A percentile compares a stretch with the other conserved stretches of the same genome.
phyloP scores from a whole-genome alignment of 83 land plant species.

The Picea abies region DNA sequence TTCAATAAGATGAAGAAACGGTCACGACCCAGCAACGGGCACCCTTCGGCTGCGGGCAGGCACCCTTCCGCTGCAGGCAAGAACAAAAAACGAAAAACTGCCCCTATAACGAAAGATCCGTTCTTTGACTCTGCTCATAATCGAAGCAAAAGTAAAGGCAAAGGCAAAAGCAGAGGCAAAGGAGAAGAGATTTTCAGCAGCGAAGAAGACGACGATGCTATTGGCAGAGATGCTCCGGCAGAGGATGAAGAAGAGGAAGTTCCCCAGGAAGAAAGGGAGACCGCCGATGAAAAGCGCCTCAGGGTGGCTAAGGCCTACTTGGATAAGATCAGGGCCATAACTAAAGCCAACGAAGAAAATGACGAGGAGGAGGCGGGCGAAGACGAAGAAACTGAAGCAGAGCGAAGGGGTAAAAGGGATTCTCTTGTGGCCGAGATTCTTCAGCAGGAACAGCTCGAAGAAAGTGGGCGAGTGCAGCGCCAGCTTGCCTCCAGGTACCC shows the following conservation, averaged over 20 bases:
- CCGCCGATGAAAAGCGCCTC: constrained; percentile 65
- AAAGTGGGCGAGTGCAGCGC: constrained; percentile 74
- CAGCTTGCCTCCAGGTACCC: constrained; percentile 77
- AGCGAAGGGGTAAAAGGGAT: constrained; percentile 61
- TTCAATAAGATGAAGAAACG: no score
- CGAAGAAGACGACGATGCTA: constrained; percentile 20
- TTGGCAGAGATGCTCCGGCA: not conserved
- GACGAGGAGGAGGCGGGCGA: constrained; percentile 50
- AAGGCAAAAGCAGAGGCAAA: constrained; percentile 1
- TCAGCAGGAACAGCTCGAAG: constrained; percentile 89
- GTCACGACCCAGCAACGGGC: no score
- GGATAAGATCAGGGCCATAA: constrained; percentile 39
- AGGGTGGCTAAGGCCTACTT: constrained; percentile 56
- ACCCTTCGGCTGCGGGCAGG: not conserved
- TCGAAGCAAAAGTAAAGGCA: not conserved
- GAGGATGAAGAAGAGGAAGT: constrained; percentile 17
- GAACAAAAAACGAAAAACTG: not conserved
- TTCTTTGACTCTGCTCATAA: not conserved
- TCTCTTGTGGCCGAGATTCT: constrained; percentile 74
- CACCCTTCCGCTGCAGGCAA: not conserved
- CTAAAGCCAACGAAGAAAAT: constrained; percentile 54
- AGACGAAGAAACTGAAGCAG: constrained; percentile 31
- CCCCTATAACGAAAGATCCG: not conserved
- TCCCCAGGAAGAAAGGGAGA: constrained; percentile 42
- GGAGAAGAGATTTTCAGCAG: constrained; percentile 21